phyloP scores from a whole-genome alignment of 2,329 filamentous ascomycete genomes.

The Fusarium gaditjirri region DNA sequence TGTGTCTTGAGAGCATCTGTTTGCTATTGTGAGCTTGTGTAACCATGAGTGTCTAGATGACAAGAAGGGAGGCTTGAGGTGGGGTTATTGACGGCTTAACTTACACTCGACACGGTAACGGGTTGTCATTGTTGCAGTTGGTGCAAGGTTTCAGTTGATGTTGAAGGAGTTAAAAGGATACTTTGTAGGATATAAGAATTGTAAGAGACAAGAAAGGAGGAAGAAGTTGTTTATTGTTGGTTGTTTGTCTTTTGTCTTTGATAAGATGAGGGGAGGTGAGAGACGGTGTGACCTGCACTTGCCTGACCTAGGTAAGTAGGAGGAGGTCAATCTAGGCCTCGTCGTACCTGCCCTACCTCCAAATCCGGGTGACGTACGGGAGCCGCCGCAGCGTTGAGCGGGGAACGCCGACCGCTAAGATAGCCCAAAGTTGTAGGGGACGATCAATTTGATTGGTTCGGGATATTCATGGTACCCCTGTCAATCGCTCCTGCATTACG shows the following conservation, averaged over 20 bases:
- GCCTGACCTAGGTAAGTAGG: constrained; percentile 17
- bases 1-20: constrained; percentile 80
- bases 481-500: constrained; percentile 13
- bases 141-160: background rate
- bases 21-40: constrained; percentile 37
- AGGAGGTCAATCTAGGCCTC: background rate
- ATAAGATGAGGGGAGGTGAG: constrained; percentile 22
- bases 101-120: constrained; percentile 77
- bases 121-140: constrained; percentile 63
- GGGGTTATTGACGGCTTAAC: constrained; percentile 47
- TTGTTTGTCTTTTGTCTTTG: constrained; percentile 3
- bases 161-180: background rate
- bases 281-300: constrained; percentile 39
- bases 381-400: constrained; percentile 40
- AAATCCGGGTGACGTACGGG: constrained; percentile 34
- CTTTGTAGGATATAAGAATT: background rate
- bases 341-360: constrained; percentile 10
- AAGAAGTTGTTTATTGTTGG: background rate
- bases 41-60: constrained; percentile 2
- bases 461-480: constrained; percentile 17
- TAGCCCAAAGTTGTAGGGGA: constrained; percentile 35
- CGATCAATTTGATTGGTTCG: constrained; percentile 29
- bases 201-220: background rate
- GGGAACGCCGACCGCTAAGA: constrained; percentile 36
- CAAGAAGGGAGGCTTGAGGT: background rate